Percentiles rank a stretch among this genome's conserved stretches.
Evolutionary conservation across 805 yeast species (phyloP).

Genomic region (Hanseniaspora hatyaiensis): DNA sequence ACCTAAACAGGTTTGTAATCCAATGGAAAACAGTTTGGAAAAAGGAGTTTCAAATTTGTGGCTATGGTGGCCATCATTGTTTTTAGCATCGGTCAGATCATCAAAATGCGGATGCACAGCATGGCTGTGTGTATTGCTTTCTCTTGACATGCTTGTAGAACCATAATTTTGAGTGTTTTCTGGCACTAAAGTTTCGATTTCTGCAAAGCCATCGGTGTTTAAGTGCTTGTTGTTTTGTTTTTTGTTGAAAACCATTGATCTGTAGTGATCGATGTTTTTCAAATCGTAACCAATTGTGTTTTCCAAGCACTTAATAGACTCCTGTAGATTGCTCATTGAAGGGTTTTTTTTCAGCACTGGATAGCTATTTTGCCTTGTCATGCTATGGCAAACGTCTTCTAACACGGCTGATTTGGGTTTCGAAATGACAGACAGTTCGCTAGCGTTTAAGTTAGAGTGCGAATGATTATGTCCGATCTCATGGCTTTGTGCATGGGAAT

Average conservation of each 20-base stretch:
- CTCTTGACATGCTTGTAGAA: background rate
- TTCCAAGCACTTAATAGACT: slow-evolving; percentile 24
- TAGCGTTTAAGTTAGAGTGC: too few species aligned
- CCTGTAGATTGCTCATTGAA: background rate
- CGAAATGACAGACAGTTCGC: too few species aligned
- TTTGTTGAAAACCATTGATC: slow-evolving; percentile 24
- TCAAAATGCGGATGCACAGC: slow-evolving; percentile 18
- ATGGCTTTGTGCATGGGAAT: too few species aligned
- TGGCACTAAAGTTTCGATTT: background rate
- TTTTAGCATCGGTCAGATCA: slow-evolving; percentile 21
- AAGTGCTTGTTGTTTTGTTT: background rate
- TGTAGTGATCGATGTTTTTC: slow-evolving; percentile 28
- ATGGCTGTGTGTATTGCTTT: background rate
- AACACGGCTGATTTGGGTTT: background rate
- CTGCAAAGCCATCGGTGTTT: slow-evolving; percentile 1
- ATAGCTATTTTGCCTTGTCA: background rate
- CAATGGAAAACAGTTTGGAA: slow-evolving; percentile 71
- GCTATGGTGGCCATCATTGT: slow-evolving; percentile 46
- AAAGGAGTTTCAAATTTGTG: slow-evolving; percentile 70
- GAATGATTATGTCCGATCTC: slow-evolving; percentile 19
- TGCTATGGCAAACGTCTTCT: slow-evolving; percentile 3
- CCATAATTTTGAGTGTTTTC: slow-evolving; percentile 6
- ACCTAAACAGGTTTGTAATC: slow-evolving; percentile 81
- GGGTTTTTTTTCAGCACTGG: background rate
- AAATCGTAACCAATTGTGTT: slow-evolving; percentile 30